Evolutionary conservation across 2,329 filamentous ascomycete species (phyloP), one percentile per base, ranked within the genome.

Genomic region (Albophoma yamanashiensis): DNA sequence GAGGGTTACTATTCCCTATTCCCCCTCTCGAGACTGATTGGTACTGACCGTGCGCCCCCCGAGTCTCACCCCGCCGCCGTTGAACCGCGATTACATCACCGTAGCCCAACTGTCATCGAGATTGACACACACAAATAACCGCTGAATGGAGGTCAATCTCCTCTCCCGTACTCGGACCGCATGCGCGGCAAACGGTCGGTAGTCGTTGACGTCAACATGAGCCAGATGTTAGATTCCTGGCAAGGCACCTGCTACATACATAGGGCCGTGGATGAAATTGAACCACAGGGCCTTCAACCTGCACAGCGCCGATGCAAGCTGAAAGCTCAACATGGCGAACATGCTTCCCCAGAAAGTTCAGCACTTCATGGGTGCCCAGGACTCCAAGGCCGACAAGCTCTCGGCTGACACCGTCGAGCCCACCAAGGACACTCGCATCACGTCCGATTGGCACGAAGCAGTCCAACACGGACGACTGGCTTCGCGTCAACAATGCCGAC

Each of bases 371-470:
- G 76, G 77, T 45, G 68, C 73, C 56, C 66, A 69, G 60, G 71
- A 66, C 63, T 76, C 78, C 63, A 91, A 92, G 78, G 68, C 82
- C 34, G 77, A 79, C 20, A 85, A 92, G 67, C 76, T 92, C 56
- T 71, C 78, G 34, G 73, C 74, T 47, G 76, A 86, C 62, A 88
- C 76, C 4, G 81, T 84, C 59, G 79, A 90, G 68, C 78, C 84
- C 2, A 75, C 81, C 53, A 73, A 81, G 57, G 79, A 83, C 43
- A 77, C 80, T 39, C 79, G 82, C 45, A 83, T 92, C 64, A 93
- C 90, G 0, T 88, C 87, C 56, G 91, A 96, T 82, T 74, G 91
- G 91, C 27, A 84, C 88, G 36, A 90, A 87, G 73, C 82, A 91
- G 67, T 76, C 78, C 50, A 88, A 88, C 67, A 87, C 87, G 1